Evolutionary conservation across 192 early-diverging fungal genomes (phyloP), one percentile per base, ranked within the genome.

Genomic region (Obelidium mucronatum): DNA sequence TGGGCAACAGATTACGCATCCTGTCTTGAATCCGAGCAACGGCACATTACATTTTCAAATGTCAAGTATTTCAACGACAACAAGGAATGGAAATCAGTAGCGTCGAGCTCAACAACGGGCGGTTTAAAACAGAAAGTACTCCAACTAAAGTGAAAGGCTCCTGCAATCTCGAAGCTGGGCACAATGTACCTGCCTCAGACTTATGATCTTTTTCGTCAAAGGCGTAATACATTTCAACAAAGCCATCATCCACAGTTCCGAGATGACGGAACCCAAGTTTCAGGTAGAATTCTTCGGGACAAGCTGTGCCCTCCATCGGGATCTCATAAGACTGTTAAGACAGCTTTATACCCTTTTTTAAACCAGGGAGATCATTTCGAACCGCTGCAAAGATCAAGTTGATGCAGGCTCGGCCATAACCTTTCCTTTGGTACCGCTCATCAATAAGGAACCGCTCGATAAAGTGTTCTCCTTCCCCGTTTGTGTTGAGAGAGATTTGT

Each of bases 21-120:
- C 19, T 67, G 66, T 34, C 51, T 67, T 17, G 42, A 67, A 1
- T 19, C 48, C 2, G 66, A 42, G 28, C 30, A 51, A 36, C 40
- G 66, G 39, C n/a, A 22, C 26, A n/a, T 67, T 17, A 67, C 66
- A 17, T 67, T 67, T 28, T 51, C 24, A 6, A 67, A 67, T 33
- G 66, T 67, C 8, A 51, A 42, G 30, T 42, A 67, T 31, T 24
- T 65, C n/a, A n/a, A n/a, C n/a, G n/a, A n/a, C n/a, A n/a, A n/a
- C n/a, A n/a, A n/a, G n/a, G 1, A 31, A 61, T 31, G 59, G 24
- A 22, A 61, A 61, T n/a, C n/a, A n/a, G n/a, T n/a, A n/a, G n/a
- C n/a, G n/a, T n/a, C n/a, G n/a, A n/a, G n/a, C n/a, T n/a, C n/a
- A n/a, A n/a, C n/a, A n/a, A n/a, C n/a, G n/a, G n/a, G n/a, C n/a